Conservation (phyloP, 192 early-diverging fungal species). For the Coemansia sp. region DNA sequence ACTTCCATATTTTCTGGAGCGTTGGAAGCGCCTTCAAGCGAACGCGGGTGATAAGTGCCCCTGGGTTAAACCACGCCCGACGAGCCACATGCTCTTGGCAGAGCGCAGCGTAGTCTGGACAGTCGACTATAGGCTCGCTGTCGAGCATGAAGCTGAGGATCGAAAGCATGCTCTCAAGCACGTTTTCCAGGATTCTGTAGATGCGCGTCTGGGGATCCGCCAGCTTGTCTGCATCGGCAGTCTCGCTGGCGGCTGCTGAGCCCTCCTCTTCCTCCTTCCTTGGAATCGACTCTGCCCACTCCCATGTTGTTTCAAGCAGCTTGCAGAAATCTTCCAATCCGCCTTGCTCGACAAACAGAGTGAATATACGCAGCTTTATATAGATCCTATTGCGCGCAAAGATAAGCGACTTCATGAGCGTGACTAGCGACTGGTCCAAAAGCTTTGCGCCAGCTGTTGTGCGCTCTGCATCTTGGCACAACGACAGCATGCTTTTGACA, state of each 20-base stretch:
- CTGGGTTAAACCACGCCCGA: conserved; percentile 68
- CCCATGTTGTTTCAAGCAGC: conserved; percentile 35
- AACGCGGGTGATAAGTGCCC: conserved; percentile 66
- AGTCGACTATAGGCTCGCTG: conserved; percentile 70
- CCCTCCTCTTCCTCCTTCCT: conserved; percentile 5
- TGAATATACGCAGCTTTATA: conserved; percentile 46
- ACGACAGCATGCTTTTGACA: conserved; percentile 18
- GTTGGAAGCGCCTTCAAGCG: conserved; percentile 62
- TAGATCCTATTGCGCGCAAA: conserved; percentile 51
- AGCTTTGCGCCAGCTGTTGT: conserved; percentile 34
- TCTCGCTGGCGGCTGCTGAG: not conserved
- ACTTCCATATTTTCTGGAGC: conserved; percentile 66
- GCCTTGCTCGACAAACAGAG: conserved; percentile 30
- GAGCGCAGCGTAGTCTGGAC: conserved; percentile 54
- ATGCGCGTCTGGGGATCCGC: conserved; percentile 22
- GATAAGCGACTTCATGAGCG: conserved; percentile 48
- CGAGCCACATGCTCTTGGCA: conserved; percentile 40
- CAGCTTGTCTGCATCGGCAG: not conserved
- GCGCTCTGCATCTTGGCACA: conserved; percentile 23
- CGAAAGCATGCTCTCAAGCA: conserved; percentile 47
- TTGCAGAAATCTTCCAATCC: conserved; percentile 38
- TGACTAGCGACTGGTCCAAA: conserved; percentile 42
- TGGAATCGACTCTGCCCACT: conserved; percentile 45
- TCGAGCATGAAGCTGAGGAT: conserved; percentile 72
- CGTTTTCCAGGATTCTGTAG: conserved; percentile 31